phyloP scores from a whole-genome alignment of 306 rosid genomes.

The Corylus heterophylla region DNA sequence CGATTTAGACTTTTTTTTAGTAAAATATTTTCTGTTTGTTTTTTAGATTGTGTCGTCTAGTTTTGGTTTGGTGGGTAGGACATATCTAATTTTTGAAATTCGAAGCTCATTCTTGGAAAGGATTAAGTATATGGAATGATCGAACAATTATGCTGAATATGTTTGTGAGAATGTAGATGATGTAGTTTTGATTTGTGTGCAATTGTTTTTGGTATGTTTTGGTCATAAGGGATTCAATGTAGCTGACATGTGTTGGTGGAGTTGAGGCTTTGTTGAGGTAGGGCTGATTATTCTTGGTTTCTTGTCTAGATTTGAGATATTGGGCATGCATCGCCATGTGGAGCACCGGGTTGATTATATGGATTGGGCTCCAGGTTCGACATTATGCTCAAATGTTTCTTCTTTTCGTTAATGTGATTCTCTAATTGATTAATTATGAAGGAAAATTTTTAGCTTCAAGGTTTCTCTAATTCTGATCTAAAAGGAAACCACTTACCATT shows the following conservation, averaged over 20 bases:
- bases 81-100: constrained; percentile 2
- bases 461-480: constrained; percentile 7
- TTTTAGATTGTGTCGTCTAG: constrained; percentile 14
- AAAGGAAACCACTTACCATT: not conserved
- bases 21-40: constrained; percentile 6
- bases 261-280: constrained; percentile 18
- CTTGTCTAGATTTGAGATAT: constrained; percentile 66
- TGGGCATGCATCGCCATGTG: constrained; percentile 97
- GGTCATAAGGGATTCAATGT: constrained; percentile 4
- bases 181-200: not conserved
- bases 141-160: constrained; percentile 8
- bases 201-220: constrained; percentile 9
- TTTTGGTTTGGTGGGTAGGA: not conserved
- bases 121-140: not conserved
- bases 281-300: constrained; percentile 29
- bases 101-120: constrained; percentile 7
- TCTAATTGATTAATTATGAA: constrained; percentile 6
- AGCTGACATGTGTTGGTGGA: constrained; percentile 13
- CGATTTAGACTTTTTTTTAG: constrained; percentile 9
- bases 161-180: constrained; percentile 18
- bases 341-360: constrained; percentile 90
- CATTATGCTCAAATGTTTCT: constrained; percentile 23
- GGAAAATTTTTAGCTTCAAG: constrained; percentile 3
- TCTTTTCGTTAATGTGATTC: constrained; percentile 15
- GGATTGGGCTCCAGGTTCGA: constrained; percentile 99